Base-by-base conservation (phyloP, 805 yeast genomes). In the Wickerhamomyces bovis region DNA sequence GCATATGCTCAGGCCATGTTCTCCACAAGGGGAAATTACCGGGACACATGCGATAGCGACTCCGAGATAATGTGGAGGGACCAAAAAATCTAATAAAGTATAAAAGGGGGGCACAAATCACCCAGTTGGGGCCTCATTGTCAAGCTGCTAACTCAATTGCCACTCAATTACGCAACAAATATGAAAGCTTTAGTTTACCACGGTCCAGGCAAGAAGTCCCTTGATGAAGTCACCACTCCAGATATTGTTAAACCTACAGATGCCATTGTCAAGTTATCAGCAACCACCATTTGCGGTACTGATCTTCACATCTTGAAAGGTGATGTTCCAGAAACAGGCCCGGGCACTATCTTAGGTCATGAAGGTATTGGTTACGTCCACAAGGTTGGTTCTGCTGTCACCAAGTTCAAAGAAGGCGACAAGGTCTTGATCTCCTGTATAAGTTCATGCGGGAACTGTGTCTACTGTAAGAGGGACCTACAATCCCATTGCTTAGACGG, bases 201-300 rank as follows among this genome's bases (percentile, higher is more conserved):
- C n/a, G 75, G 76, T 6, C 70, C 77, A 9, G 71, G 73, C 2
- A 49, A 57, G 18, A 68, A 68, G 43, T 58, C 66, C 12, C 60
- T 75, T 60, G 67, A 63, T 23, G 44, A 59, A 1, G 67, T 72
- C 22, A 63, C 72, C 20, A 66, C 62, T 44, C 85, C 85, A 33
- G 58, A 54, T 23, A 61, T 78, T 44, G 46, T 60, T 18, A 62
- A 69, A 16, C 72, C 78, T 38, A 71, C 77, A 15, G 85, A 80
- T 54, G 85, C 80, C 3, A 59, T 80, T 38, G 75, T 82, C 43
- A 77, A 77, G 57, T 69, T 78, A 18, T 61, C 72, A 42, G 72
- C 76, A 26, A 78, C 84, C 1, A 83, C 85, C 8, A 80, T 81
- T 41, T 81, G 85, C 60, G 85, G 85, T 38, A 70, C 83, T 2